Percentiles rank a stretch among this genome's conserved stretches.
Conservation (phyloP, 148 eudicot species). For the Diospyros kaki region DNA sequence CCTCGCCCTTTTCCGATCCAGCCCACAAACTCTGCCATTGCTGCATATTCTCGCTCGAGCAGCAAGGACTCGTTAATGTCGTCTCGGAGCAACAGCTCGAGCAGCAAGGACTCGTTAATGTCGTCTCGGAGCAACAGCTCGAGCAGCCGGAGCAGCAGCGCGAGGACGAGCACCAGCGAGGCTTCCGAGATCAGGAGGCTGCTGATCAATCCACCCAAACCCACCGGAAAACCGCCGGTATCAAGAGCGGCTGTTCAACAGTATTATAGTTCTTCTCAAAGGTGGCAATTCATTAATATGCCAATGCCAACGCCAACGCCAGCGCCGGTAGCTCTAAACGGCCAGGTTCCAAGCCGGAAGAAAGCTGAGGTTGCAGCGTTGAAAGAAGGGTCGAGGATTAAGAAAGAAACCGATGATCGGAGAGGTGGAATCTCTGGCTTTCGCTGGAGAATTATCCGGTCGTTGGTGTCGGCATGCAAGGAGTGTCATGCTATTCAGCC, state of each 20-base stretch:
- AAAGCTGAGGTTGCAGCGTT: constrained; percentile 12
- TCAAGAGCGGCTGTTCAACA: not conserved
- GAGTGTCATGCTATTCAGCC: constrained; percentile 66
- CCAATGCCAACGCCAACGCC: constrained; percentile 12
- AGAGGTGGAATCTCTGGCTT: constrained; percentile 22
- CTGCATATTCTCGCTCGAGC: constrained; percentile 28
- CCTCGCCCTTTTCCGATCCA: constrained; percentile 61
- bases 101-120: constrained; percentile 24
- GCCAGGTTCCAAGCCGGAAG: constrained; percentile 32
- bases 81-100: constrained; percentile 28
- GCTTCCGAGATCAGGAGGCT: constrained; percentile 29
- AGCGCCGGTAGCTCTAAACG: constrained; percentile 38
- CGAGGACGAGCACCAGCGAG: constrained; percentile 37
- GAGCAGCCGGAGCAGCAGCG: constrained; percentile 38
- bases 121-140: not conserved
- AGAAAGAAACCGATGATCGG: not conserved
- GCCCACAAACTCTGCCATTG: constrained; percentile 4
- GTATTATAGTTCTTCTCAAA: constrained; percentile 33
- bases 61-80: constrained; percentile 20
- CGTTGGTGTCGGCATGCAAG: constrained; percentile 52
- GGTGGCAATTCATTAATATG: constrained; percentile 52
- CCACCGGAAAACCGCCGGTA: not conserved
- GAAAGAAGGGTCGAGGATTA: constrained; percentile 2
- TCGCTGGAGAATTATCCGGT: constrained; percentile 42
- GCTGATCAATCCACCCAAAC: not conserved